Evolutionary conservation across 768 basidiomycete species (phyloP).

Genomic region (Boletus rufocinnamomeus): DNA sequence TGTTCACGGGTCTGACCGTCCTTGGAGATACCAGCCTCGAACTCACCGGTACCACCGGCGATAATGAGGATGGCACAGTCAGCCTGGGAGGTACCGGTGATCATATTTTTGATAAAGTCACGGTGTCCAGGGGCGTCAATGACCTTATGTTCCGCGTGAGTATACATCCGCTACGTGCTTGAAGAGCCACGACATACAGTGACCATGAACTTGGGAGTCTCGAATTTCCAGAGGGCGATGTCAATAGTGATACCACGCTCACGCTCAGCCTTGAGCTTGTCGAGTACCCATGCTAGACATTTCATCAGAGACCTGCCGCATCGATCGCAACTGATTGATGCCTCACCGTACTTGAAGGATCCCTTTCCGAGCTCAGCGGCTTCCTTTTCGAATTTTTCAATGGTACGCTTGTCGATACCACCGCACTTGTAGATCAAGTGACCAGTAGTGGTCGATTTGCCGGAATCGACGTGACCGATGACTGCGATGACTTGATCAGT

Average conservation of each 20-base stretch:
- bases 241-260: slow-evolving; percentile 99
- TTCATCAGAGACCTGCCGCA: slow-evolving; percentile 23
- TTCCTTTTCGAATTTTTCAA: slow-evolving; percentile 99
- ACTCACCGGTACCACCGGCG: slow-evolving; percentile 98
- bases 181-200: slow-evolving; percentile 56
- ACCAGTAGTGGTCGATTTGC: slow-evolving; percentile 99
- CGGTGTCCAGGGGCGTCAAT: slow-evolving; percentile 99
- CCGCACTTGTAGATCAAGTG: slow-evolving; percentile 99
- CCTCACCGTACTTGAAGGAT: slow-evolving; percentile 94
- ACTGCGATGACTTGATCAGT: slow-evolving; percentile 52
- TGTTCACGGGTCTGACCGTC: slow-evolving; percentile 99
- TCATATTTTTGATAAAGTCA: slow-evolving; percentile 99
- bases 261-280: slow-evolving; percentile 99
- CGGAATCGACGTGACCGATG: slow-evolving; percentile 99
- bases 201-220: slow-evolving; percentile 95
- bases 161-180: background rate
- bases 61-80: slow-evolving; percentile 99
- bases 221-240: slow-evolving; percentile 99
- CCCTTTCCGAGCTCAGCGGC: slow-evolving; percentile 99
- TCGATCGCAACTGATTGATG: slow-evolving; percentile 21
- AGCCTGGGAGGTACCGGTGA: slow-evolving; percentile 99
- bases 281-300: slow-evolving; percentile 93
- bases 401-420: slow-evolving; percentile 99
- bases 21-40: slow-evolving; percentile 99
- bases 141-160: slow-evolving; percentile 55